Conservation (phyloP, 2,329 filamentous ascomycete genomes). For the Epichloe sylvatica region DNA sequence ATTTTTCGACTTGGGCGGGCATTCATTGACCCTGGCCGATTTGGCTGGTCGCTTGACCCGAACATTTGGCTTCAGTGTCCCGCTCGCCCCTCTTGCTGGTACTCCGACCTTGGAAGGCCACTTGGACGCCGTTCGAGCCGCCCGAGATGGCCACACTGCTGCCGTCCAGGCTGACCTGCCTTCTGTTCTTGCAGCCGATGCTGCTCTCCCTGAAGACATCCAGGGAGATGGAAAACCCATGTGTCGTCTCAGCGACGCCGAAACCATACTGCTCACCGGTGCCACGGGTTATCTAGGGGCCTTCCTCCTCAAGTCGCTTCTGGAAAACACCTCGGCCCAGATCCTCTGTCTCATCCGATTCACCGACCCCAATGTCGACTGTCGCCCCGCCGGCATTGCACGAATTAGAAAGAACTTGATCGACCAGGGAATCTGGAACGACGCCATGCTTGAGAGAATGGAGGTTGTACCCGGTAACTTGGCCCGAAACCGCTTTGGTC, state of each 20-base stretch:
- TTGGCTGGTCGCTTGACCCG: constrained; percentile 56
- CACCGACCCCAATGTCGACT: constrained; percentile 49
- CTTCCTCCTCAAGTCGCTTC: constrained; percentile 54
- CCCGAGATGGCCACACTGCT: constrained; percentile 58
- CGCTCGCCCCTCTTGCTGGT: constrained; percentile 56
- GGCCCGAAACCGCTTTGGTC: constrained; percentile 52
- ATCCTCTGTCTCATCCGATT: constrained; percentile 64
- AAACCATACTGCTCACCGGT: constrained; percentile 59
- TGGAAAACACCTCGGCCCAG: constrained; percentile 53
- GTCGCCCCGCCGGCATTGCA: constrained; percentile 53
- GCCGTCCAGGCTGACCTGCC: constrained; percentile 65
- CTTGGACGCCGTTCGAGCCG: constrained; percentile 53
- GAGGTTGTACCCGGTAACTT: constrained; percentile 64
- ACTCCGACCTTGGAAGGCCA: constrained; percentile 61
- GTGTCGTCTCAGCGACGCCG: constrained; percentile 47
- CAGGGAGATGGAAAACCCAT: constrained; percentile 37
- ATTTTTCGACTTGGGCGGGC: constrained; percentile 71
- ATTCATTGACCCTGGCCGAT: constrained; percentile 65
- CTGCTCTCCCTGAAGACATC: constrained; percentile 56
- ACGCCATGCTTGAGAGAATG: constrained; percentile 63
- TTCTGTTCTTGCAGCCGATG: constrained; percentile 52
- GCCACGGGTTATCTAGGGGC: constrained; percentile 65
- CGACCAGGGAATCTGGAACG: constrained; percentile 65
- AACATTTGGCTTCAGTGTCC: constrained; percentile 59
- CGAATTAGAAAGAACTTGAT: constrained; percentile 62